Evolutionary conservation across 2,329 filamentous ascomycete species (phyloP).

Genomic region (Volutella citrinella): DNA sequence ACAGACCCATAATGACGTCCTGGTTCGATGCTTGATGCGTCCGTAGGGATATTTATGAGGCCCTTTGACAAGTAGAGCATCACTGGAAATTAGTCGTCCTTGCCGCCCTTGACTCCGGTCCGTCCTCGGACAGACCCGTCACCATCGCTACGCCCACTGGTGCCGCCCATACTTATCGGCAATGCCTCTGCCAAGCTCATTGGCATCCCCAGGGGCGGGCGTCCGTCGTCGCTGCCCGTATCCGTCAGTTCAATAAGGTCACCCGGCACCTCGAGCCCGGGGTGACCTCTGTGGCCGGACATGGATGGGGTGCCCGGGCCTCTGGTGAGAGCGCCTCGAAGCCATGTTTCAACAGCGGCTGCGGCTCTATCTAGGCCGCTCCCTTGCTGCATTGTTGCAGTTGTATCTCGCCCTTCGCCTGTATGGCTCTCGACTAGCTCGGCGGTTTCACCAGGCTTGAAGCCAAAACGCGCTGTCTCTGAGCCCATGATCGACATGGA

Average conservation of each 20-base stretch:
- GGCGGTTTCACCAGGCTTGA: constrained; percentile 36
- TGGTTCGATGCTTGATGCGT: too few species aligned
- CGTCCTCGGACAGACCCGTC: constrained; percentile 38
- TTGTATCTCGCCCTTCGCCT: constrained; percentile 43
- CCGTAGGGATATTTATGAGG: too few species aligned
- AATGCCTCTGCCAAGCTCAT: constrained; percentile 30
- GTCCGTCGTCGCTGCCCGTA: constrained; percentile 54
- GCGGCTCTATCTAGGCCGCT: constrained; percentile 76
- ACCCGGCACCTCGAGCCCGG: constrained; percentile 38
- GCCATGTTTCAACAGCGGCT: constrained; percentile 84
- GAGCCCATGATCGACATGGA: constrained; percentile 64
- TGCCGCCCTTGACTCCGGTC: constrained; percentile 40
- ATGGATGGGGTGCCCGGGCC: constrained; percentile 52
- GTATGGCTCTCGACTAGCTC: constrained; percentile 51
- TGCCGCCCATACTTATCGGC: constrained; percentile 23
- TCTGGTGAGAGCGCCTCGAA: constrained; percentile 75
- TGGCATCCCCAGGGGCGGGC: constrained; percentile 19
- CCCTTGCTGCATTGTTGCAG: constrained; percentile 43
- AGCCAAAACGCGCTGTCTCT: constrained; percentile 57
- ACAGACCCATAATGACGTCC: too few species aligned
- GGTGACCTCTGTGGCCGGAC: constrained; percentile 37
- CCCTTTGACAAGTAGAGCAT: too few species aligned
- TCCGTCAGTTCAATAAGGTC: constrained; percentile 74
- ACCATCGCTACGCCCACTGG: constrained; percentile 38
- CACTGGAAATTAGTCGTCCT: constrained; percentile 43